Percentiles rank a stretch among this genome's conserved stretches.
Evolutionary conservation across 345 rosid species (phyloP).

Genomic region (Moricandia arvensis): DNA sequence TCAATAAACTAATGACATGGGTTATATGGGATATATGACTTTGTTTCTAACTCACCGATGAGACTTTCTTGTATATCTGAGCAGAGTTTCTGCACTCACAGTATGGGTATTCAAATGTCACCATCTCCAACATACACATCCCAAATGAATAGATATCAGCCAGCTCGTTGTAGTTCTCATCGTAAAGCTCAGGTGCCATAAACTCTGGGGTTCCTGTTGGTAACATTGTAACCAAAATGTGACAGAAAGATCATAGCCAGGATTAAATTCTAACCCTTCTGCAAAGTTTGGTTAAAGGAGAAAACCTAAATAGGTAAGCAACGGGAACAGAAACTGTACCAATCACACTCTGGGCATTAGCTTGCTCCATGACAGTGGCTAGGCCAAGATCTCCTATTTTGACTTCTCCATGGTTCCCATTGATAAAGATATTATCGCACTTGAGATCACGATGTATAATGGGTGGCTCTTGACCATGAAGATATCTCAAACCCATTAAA

Average conservation of each 20-base stretch:
- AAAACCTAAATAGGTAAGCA: neutral
- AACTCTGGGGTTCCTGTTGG: conserved; percentile 79
- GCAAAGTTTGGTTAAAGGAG: neutral
- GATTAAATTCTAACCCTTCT: no score
- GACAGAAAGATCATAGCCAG: neutral
- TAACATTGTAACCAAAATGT: neutral
- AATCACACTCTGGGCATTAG: conserved; percentile 85
- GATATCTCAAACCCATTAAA: conserved; percentile 70
- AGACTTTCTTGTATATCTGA: conserved; percentile 86
- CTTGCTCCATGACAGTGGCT: conserved; percentile 87
- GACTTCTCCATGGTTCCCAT: conserved; percentile 94
- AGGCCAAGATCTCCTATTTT: conserved; percentile 98
- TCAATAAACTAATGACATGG: neutral
- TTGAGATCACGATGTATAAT: conserved; percentile 92
- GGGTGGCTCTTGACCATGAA: conserved; percentile 85
- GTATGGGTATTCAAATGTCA: conserved; percentile 80
- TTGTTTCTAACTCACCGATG: conserved; percentile 55
- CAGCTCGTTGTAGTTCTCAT: conserved; percentile 74
- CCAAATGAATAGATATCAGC: conserved; percentile 88
- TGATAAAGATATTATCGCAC: conserved; percentile 92
- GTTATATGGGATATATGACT: neutral
- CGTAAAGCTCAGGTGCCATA: conserved; percentile 92
- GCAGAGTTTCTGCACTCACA: conserved; percentile 84
- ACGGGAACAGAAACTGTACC: conserved; percentile 49
- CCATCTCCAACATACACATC: conserved; percentile 90